Base-by-base conservation (phyloP, 331 rosid species). In the Acacia concinna region DNA sequence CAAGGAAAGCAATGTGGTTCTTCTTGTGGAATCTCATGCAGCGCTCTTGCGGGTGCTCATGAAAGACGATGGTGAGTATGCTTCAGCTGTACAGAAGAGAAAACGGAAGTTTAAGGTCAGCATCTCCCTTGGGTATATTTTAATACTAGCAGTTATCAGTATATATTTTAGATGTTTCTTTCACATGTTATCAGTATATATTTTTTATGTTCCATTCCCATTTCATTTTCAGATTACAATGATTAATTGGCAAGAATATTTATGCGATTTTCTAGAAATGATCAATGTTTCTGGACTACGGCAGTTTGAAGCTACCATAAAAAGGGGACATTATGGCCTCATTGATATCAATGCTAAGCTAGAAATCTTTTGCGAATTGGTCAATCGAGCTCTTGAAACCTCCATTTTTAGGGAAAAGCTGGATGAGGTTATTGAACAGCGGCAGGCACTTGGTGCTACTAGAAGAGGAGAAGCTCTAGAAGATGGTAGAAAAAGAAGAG, bases 311-410 rank as follows among this genome's bases (percentile, higher is more conserved):
- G 90, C 90, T 73, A 93, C 92, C 72, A 85, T 96, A 75, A 96
- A 86, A 82, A 90, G 98, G 75, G 99, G 99, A 65, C 97, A 96
- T 84, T 96, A 96, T 90, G 94, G 96, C 82, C 93, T 93, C 88
- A 81, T 96, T 38, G 97, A 90, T 78, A 87, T 82, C 74, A 75
- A 78, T 73, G 93, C 82, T 65, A 96, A 96, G 85, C 62, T 96
- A 80, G 86, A 85, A 79, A 90, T 96, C 79, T 81, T 93, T 23
- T 15, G 76, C 32, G 88, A 90, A 84, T 84, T 96, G 88, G 89
- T 93, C 84, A 88, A 90, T 86, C 87, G 35, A 71, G 91, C 64
- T 52, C 86, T 96, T 75, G 94, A 85, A 81, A 85, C 94, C 62
- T 65, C 78, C 76, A 76, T 78, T 79, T 67, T 96, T 81, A 88